A percentile compares a stretch with the other conserved stretches of the same genome.
phyloP scores from a whole-genome alignment of 495 filamentous ascomycete genomes.

The Evernia prunastri region DNA sequence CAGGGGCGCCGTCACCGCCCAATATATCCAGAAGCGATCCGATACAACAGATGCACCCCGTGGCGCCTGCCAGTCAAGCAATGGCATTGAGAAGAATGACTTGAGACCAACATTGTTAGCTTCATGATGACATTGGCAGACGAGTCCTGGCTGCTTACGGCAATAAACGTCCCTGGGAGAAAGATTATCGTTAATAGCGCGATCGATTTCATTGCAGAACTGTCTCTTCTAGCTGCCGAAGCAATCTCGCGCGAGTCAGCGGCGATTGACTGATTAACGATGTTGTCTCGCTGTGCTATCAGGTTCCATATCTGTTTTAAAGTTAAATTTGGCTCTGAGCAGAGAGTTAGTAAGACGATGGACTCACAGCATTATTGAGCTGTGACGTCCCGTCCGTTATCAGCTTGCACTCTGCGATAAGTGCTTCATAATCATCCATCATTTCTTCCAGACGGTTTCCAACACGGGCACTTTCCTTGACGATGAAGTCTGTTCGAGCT shows the following conservation, averaged over 20 bases:
- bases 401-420: not conserved
- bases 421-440: not conserved
- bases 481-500: not conserved
- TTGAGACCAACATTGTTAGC: too few species aligned
- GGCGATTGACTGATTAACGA: not conserved
- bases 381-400: not conserved
- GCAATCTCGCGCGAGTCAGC: not conserved
- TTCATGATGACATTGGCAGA: not conserved
- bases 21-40: not conserved
- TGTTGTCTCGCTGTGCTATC: not conserved
- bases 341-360: not conserved
- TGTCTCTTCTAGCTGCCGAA: conserved; percentile 27
- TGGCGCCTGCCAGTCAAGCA: not conserved
- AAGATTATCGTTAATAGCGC: conserved; percentile 38
- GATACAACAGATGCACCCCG: not conserved
- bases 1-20: not conserved
- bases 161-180: conserved; percentile 35
- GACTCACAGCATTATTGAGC: not conserved
- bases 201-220: conserved; percentile 37
- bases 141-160: conserved; percentile 8
- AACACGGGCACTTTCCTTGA: not conserved
- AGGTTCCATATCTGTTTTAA: not conserved
- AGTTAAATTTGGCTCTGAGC: not conserved
- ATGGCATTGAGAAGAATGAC: not conserved
- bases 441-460: not conserved